Evolutionary conservation across 306 rosid species (phyloP), one percentile per base, ranked within the genome.

Genomic region (Argentina anserina): DNA sequence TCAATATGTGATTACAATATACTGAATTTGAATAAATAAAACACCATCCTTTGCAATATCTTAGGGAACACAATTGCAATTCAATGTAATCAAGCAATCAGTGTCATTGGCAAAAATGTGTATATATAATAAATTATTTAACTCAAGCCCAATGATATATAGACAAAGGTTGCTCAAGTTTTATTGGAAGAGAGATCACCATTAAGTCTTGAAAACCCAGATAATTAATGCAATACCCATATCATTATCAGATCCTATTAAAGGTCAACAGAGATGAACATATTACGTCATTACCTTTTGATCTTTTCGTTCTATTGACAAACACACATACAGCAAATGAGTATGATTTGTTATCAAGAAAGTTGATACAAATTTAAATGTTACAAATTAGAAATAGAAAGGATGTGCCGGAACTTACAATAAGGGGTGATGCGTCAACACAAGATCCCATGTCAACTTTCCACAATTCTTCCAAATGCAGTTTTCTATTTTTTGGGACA

Each of bases 371-470:
- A 23, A 53, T 7, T 23, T 53, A 53, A 53, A 53, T 25, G 9
- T 14, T 28, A 18, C 41, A 67, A 6, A 56, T 28, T 26, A 56
- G 36, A 56, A 12, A 56, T 26, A 3, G 9, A 21, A 0, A 52
- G 43, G 17, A 20, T 10, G 31, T 21, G 34, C 45, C 23, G 45
- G 69, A 49, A 50, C 87, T 87, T 72, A 93, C 90, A 75, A 93
- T 74, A 74, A 89, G 59, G n/a, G 98, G 94, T 28, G 98, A 93
- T 70, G 97, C 98, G 78, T 90, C 98, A 76, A 93, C 96, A 81
- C 98, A 93, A 47, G 96, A 93, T 70, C 90, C 94, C 90, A 82
- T 76, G 79, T 82, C 34, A 86, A 89, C 86, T 84, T 89, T 89
- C 98, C 98, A 93, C 63, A 78, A 36, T 69, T 78, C 86, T 67